Evolutionary conservation across 305 asterid species (phyloP).

Genomic region (Fraxinus dipetala): DNA sequence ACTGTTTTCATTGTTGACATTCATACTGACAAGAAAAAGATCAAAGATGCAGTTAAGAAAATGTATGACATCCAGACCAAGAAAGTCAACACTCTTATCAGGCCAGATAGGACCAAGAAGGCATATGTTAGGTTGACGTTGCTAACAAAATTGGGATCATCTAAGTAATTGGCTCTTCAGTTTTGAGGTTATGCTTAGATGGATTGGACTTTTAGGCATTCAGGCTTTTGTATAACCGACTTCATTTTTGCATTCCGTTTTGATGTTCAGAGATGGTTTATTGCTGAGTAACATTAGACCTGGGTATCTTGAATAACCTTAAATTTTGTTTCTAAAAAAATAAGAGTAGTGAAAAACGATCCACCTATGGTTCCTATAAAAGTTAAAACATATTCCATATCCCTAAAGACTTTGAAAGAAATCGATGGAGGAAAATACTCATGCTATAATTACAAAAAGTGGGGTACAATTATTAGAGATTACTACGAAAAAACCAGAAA

Average conservation of each 20-base stretch:
- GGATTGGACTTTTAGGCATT: neutral
- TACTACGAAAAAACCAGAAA: no score
- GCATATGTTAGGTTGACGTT: conserved; percentile 73
- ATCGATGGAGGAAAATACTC: no score
- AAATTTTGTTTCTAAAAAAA: neutral
- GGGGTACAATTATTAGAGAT: no score
- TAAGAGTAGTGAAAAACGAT: no score
- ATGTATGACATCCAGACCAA: conserved; percentile 41
- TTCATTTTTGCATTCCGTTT: conserved; percentile 15
- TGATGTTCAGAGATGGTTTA: conserved; percentile 11
- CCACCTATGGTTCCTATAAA: no score
- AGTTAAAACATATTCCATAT: no score
- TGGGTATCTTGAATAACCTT: neutral
- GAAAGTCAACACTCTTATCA: conserved; percentile 40
- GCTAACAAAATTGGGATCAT: conserved; percentile 78
- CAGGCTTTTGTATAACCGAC: conserved; percentile 7
- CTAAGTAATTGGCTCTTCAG: conserved; percentile 24
- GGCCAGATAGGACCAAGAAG: conserved; percentile 83
- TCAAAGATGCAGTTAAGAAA: conserved; percentile 40
- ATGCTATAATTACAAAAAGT: no score
- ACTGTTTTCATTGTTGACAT: conserved; percentile 40
- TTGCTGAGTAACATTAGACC: neutral
- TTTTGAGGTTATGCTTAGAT: conserved; percentile 9
- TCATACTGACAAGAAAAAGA: conserved; percentile 38
- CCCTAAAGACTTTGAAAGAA: no score